A percentile compares a stretch with the other conserved stretches of the same genome.
Evolutionary conservation across 257 asterid species (phyloP).

Genomic region (Rubia yunnanensis): DNA sequence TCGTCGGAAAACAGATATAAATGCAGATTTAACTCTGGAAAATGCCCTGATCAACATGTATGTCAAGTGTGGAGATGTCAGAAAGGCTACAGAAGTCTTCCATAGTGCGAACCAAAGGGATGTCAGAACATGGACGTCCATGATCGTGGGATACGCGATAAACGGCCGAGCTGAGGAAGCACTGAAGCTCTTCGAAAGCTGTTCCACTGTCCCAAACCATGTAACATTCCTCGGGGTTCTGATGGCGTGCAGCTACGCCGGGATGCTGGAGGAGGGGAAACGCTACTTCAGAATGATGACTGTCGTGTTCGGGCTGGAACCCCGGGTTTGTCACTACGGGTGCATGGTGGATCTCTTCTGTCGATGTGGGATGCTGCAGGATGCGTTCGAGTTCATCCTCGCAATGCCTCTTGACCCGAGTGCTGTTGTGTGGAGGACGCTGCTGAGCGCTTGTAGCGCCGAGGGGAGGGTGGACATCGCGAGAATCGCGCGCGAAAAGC

Average conservation of each 20-base stretch:
- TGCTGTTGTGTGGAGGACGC: conserved; percentile 25
- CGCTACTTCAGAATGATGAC: conserved; percentile 16
- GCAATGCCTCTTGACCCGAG: conserved; percentile 21
- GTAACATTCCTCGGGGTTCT: conserved; percentile 19
- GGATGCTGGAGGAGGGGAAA: conserved; percentile 24
- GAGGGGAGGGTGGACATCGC: conserved; percentile 2
- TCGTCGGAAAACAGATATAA: neutral
- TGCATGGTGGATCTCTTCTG: conserved; percentile 27
- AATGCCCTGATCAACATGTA: conserved; percentile 27
- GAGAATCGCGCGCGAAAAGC: neutral
- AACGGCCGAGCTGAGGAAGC: conserved; percentile 25
- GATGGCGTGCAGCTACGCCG: conserved; percentile 21
- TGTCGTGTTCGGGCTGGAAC: conserved; percentile 16
- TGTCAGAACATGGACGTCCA: conserved; percentile 29
- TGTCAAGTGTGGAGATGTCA: conserved; percentile 23
- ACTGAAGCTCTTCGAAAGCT: conserved; percentile 16
- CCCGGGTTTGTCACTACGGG: conserved; percentile 22
- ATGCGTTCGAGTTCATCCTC: conserved; percentile 20
- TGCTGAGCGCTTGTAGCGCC: conserved; percentile 15
- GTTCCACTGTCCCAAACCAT: neutral
- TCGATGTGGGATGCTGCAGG: conserved; percentile 22
- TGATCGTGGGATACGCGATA: conserved; percentile 29
- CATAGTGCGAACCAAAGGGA: conserved; percentile 13
- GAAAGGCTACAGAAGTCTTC: conserved; percentile 18
- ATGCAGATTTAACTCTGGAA: conserved; percentile 9